These are phyloP conservation scores for Alisma plantagoaquatica DNA, from an alignment of 106 monocot species.

Conservation along the genomic window DNA sequence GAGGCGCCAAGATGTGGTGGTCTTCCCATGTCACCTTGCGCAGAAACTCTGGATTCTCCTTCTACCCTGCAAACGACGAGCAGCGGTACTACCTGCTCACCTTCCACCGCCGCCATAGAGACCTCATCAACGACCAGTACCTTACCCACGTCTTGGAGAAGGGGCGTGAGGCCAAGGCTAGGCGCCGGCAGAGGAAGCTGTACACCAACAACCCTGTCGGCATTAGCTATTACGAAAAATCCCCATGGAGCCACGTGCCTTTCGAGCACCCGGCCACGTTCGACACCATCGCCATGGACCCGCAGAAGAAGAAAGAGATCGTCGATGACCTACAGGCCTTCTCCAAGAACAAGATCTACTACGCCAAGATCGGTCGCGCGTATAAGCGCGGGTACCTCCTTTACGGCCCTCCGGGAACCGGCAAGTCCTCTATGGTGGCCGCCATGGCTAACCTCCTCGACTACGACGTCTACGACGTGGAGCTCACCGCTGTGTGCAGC, in stretches of 20 bases:
- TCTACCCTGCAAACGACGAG: too few species aligned
- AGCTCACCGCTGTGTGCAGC: conserved; percentile 13
- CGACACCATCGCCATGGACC: conserved; percentile 37
- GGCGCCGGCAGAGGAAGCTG: conserved; percentile 19
- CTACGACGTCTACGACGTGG: conserved; percentile 28
- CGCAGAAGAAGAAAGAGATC: conserved; percentile 23
- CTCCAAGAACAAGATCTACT: conserved; percentile 25
- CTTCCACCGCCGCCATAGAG: conserved; percentile 20
- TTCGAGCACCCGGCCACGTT: conserved; percentile 42
- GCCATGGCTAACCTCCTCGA: conserved; percentile 30
- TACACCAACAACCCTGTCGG: conserved; percentile 24
- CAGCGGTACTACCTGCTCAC: conserved; percentile 4
- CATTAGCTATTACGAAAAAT: neutral
- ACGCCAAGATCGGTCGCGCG: conserved; percentile 20
- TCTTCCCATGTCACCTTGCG: too few species aligned
- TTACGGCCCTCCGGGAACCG: conserved; percentile 16
- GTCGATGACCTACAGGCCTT: conserved; percentile 22
- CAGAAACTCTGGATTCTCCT: too few species aligned
- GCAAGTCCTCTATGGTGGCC: conserved; percentile 17
- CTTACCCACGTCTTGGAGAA: conserved; percentile 18
- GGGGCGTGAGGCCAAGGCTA: conserved; percentile 10
- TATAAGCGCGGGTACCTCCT: conserved; percentile 39
- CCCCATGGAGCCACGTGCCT: conserved; percentile 23
- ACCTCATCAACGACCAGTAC: conserved; percentile 15
- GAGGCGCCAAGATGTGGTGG: conserved; percentile 18